These are phyloP conservation scores for Plasmodium chabaudi DNA, from an alignment of 169 alveolate species.

Conservation along the genomic window DNA sequence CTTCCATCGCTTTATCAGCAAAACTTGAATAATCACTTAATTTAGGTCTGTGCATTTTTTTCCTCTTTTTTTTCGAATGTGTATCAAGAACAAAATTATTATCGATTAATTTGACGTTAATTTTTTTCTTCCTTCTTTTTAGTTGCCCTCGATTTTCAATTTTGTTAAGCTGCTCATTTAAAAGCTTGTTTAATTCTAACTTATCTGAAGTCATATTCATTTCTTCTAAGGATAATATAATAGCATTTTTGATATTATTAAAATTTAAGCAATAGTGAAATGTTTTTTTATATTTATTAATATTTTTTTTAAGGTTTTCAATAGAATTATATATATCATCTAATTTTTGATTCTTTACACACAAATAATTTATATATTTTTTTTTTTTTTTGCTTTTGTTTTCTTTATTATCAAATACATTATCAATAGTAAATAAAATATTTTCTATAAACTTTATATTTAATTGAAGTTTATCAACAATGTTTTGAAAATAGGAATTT, in stretches of 20 bases:
- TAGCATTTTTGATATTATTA: constrained; percentile 64
- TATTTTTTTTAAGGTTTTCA: constrained; percentile 58
- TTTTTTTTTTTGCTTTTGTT: constrained; percentile 39
- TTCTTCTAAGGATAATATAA: constrained; percentile 45
- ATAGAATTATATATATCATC: constrained; percentile 70
- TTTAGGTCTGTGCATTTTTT: neutral
- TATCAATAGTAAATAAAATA: constrained; percentile 45
- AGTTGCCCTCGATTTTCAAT: constrained; percentile 48
- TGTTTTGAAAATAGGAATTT: constrained; percentile 66
- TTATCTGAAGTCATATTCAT: constrained; percentile 71
- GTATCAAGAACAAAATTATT: constrained; percentile 55
- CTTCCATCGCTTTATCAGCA: neutral
- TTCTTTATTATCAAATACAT: constrained; percentile 14
- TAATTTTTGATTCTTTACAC: constrained; percentile 65
- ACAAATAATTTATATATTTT: constrained; percentile 34
- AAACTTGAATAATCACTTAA: neutral
- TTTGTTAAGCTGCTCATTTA: constrained; percentile 55
- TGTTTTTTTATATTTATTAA: constrained; percentile 45
- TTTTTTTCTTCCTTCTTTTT: constrained; percentile 68
- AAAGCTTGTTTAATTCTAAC: constrained; percentile 43
- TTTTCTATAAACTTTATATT: constrained; percentile 67
- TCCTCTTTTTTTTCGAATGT: constrained; percentile 19
- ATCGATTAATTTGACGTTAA: constrained; percentile 47
- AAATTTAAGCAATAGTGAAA: constrained; percentile 71
- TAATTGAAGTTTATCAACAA: constrained; percentile 59